Percentiles rank a stretch among this genome's conserved stretches.
phyloP scores from a whole-genome alignment of 2,329 filamentous ascomycete genomes.

The Fusarium clavum region DNA sequence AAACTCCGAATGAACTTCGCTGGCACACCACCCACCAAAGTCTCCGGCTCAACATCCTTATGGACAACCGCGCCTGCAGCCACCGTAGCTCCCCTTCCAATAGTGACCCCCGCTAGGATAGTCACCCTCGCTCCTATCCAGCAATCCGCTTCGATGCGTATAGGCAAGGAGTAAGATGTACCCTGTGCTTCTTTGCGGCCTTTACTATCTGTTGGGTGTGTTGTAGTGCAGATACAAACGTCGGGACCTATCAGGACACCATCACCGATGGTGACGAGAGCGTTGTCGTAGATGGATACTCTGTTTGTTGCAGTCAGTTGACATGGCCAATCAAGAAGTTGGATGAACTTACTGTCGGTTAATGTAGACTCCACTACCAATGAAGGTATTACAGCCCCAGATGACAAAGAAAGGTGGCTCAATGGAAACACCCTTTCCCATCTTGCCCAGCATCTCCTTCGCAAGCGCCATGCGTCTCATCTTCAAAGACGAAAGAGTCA shows the following conservation, averaged over 20 bases:
- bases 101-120: constrained; percentile 10
- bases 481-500: constrained; percentile 1
- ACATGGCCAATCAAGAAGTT: accelerated
- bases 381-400: constrained; percentile 23
- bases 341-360: constrained; percentile 8
- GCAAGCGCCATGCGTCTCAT: constrained; percentile 7
- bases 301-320: background rate
- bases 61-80: constrained; percentile 19
- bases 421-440: constrained; percentile 2
- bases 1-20: constrained; percentile 14
- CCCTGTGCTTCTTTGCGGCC: background rate
- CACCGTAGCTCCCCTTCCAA: constrained; percentile 17
- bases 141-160: constrained; percentile 13
- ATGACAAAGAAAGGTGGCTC: constrained; percentile 18
- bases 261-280: constrained; percentile 14
- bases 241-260: constrained; percentile 8
- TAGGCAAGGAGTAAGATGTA: constrained; percentile 20
- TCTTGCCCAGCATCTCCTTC: constrained; percentile 2
- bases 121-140: constrained; percentile 24
- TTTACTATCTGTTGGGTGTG: constrained; percentile 1
- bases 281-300: constrained; percentile 14
- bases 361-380: constrained; percentile 16
- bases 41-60: constrained; percentile 21
- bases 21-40: constrained; percentile 22
- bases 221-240: constrained; percentile 17